phyloP scores from a whole-genome alignment of 2,329 filamentous ascomycete species.

The Epichloe bromicola region DNA sequence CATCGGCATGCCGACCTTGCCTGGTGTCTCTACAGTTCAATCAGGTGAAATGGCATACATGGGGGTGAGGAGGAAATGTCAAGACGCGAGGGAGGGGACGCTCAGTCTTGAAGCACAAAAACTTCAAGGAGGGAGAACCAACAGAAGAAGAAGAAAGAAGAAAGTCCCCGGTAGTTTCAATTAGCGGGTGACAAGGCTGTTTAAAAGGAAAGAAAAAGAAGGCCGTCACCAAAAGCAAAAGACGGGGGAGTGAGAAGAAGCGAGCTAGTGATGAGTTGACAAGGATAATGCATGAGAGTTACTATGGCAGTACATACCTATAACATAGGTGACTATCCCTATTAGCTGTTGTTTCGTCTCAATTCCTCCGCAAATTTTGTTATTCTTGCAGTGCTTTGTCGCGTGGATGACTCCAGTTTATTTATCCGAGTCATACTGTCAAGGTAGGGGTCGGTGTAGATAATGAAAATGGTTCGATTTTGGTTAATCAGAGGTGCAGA shows the following conservation, averaged over 20 bases:
- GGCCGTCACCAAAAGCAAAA: neutral
- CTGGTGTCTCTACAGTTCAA: neutral
- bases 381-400: too few species aligned
- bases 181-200: neutral
- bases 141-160: neutral
- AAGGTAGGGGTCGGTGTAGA: too few species aligned
- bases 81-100: neutral
- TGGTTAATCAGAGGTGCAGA: too few species aligned
- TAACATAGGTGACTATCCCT: too few species aligned
- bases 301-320: too few species aligned
- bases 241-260: neutral
- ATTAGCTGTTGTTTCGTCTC: too few species aligned
- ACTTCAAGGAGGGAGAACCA: neutral
- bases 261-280: neutral
- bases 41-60: too few species aligned
- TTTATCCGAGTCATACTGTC: too few species aligned
- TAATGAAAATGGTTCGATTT: too few species aligned
- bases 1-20: neutral
- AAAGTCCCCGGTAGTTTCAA: neutral
- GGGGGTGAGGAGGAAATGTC: neutral
- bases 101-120: neutral
- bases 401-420: too few species aligned
- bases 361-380: too few species aligned
- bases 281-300: too few species aligned
- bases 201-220: neutral